Base-by-base conservation (phyloP, 2,329 filamentous ascomycete species). In the Septoria petroselini region DNA sequence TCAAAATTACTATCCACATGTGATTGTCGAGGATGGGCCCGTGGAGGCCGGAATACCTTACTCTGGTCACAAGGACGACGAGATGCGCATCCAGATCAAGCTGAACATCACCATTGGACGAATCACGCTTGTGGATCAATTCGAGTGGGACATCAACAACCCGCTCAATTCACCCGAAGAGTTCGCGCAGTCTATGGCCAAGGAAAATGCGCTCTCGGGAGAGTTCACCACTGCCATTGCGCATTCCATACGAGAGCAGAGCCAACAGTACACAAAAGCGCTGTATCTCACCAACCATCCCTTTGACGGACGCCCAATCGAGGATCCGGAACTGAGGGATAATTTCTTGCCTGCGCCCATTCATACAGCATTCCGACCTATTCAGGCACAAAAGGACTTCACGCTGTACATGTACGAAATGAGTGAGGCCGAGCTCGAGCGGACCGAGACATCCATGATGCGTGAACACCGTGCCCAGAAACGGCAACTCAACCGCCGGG, bases 91-190 rank as follows among this genome's bases (percentile, higher is more conserved):
- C 60, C 74, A 95, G 35, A 83, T 98, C 70, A 97, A 96, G 70
- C 78, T 98, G 42, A 96, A 97, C 70, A 95, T 98, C 64, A 97
- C 93, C 5, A 96, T 98, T 65, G 93, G 91, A 33, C 86, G 88
- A 57, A 88, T 95, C 65, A 97, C 91, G 0, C 76, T 98, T 19
- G 85, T 96, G 29, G 93, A 98, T 64, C 93, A 97, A 67, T 97
- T 98, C 55, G 93, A 98, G 70, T 98, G 93, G 93, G 93, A 98
- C 62, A 90, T 97, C 67, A 97, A 97, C 71, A 94, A 95, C 67
- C 86, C 91, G 0, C 74, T 85, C 47, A 98, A 98, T 68, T 94
- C 87, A 0, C 90, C 93, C 2, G 93, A 98, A 71, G 89, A 95
- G 50, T 98, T 98, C 68, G 93, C 93, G 19, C 76, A 81, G 54